Evolutionary conservation across 331 rosid genomes (phyloP), one percentile per base, ranked within the genome.

Genomic region (Quercus phellos): DNA sequence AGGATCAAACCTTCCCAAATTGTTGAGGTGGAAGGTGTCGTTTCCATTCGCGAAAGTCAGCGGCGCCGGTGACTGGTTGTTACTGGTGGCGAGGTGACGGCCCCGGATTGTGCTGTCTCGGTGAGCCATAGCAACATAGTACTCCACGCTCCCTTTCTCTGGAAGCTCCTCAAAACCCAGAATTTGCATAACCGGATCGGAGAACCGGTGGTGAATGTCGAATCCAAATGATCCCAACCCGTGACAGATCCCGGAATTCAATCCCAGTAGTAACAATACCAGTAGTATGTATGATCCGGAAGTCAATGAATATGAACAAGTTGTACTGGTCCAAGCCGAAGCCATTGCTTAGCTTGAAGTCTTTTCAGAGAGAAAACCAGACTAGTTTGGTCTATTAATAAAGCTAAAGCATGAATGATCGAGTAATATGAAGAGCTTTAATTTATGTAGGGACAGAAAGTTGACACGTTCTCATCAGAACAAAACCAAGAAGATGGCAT

Each of bases 121-220:
- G 82, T 87, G 75, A 21, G 94, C 96, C 61, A 94, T 67, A 26
- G 77, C 90, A 3, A 89, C 81, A 43, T 90, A 92, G 83, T 90
- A 94, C 79, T 89, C 94, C 55, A 89, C 77, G 84, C 86, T 85
- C 7, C 95, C 96, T 70, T 92, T 92, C 64, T 81, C 87, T 67
- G 88, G 97, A 51, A 88, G 80, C 1, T 77, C 82, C 5, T 84
- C 90, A 55, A 90, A 60, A 27, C 50, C 76, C 80, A 4, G 93
- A 88, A 96, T 89, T 92, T 43, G 85, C 82, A 79, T 79, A 79
- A 92, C 89, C 0, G 96, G 95, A 6, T 92, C 93, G 56, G 96
- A 92, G 84, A 89, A 91, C 26, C 96, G 93, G 77, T 94, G 97
- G 88, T 94, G 96, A 93, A 94, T 90, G 46, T 16, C 70, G 12